A percentile compares a stretch with the other conserved stretches of the same genome.
These are phyloP conservation scores for Westerdykella sp. DNA, from an alignment of 2,329 filamentous ascomycete species.

Conservation along the genomic window DNA sequence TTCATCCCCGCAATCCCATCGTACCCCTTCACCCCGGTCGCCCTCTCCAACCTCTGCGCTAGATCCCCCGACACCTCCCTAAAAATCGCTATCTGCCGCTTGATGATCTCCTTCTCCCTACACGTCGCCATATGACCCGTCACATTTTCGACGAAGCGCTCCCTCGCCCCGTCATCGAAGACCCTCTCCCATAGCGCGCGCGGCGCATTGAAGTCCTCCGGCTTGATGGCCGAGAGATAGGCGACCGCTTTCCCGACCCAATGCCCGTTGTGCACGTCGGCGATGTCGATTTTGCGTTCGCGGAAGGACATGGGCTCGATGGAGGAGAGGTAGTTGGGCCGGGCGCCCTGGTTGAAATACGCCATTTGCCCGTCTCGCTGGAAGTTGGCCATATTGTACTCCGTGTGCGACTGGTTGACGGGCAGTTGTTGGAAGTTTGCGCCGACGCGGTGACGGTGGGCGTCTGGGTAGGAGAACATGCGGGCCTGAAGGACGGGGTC, in stretches of 20 bases:
- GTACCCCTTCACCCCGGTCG: too few relatives aligned
- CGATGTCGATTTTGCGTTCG: slow-evolving; percentile 42
- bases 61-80: slow-evolving; percentile 56
- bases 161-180: slow-evolving; percentile 52
- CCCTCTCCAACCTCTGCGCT: slow-evolving; percentile 26
- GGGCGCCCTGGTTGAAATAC: slow-evolving; percentile 57
- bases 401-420: slow-evolving; percentile 48
- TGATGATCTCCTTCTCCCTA: slow-evolving; percentile 54
- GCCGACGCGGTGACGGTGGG: slow-evolving; percentile 53
- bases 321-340: slow-evolving; percentile 52
- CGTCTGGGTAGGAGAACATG: slow-evolving; percentile 66
- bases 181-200: slow-evolving; percentile 56
- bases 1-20: too few relatives aligned
- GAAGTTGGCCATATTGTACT: slow-evolving; percentile 56
- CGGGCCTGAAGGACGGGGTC: slow-evolving; percentile 65
- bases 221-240: slow-evolving; percentile 48
- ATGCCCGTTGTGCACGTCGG: slow-evolving; percentile 44
- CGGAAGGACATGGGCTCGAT: slow-evolving; percentile 48
- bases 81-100: slow-evolving; percentile 60
- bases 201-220: slow-evolving; percentile 52
- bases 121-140: slow-evolving; percentile 57
- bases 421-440: slow-evolving; percentile 56
- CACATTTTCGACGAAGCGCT: slow-evolving; percentile 56
- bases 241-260: slow-evolving; percentile 46
- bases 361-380: slow-evolving; percentile 69